These are phyloP conservation scores for Rhynchospora pubera DNA, from an alignment of 176 grass and related monocot genomes.

Conservation along the genomic window DNA sequence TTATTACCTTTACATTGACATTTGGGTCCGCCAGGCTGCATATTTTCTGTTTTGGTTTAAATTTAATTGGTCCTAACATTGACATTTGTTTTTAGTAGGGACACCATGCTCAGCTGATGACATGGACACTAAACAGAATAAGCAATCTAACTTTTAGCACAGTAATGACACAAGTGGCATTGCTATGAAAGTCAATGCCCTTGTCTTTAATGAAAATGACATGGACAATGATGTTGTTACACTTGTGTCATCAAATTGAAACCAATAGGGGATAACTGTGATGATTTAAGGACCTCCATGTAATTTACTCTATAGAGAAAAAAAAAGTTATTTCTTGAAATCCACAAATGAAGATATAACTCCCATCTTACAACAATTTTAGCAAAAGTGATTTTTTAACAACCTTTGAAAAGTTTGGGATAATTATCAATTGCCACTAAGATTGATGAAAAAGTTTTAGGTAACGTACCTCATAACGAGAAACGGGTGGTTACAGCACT, in stretches of 20 bases:
- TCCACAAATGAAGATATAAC: neutral
- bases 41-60: neutral
- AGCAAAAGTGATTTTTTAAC: neutral
- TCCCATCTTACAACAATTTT: neutral
- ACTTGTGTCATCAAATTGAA: neutral
- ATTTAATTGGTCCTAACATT: neutral
- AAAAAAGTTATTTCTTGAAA: neutral
- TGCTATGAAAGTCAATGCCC: neutral
- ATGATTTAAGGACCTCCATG: neutral
- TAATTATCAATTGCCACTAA: neutral
- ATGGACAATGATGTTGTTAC: neutral
- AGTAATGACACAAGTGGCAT: neutral
- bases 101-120: neutral
- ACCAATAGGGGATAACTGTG: neutral
- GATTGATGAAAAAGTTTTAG: neutral
- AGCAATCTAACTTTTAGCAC: neutral
- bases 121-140: neutral
- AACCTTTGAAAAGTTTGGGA: neutral
- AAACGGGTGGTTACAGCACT: constrained; percentile 91
- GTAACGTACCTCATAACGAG: constrained; percentile 75
- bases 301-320: neutral
- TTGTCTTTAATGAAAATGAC: neutral
- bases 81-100: neutral
- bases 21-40: neutral
- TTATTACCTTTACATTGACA: neutral